Percentiles rank a stretch among this genome's conserved stretches.
Conservation (phyloP, 1,139 yeast genomes). For the Saccharomyces hybrid region DNA sequence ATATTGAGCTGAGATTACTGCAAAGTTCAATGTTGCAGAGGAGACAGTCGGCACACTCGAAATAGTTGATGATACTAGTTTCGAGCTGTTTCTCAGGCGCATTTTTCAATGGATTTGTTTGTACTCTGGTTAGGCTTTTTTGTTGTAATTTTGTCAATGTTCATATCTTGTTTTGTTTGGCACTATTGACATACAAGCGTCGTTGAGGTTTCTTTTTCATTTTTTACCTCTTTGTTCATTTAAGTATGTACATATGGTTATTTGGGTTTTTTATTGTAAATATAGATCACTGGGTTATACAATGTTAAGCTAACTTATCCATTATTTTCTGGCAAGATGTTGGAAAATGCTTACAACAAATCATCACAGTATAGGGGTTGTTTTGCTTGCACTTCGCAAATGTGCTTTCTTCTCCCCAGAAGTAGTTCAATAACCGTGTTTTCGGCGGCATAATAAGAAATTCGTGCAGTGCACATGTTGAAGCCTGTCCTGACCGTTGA, state of each 20-base stretch:
- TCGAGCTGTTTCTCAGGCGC: no score
- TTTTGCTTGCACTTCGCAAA: no score
- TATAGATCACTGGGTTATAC: background rate
- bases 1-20: conserved; percentile 11
- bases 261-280: background rate
- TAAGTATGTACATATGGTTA: background rate
- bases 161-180: background rate
- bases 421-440: no score
- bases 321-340: background rate
- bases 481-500: no score
- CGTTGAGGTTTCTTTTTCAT: background rate
- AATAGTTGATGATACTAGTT: background rate
- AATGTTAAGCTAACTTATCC: background rate
- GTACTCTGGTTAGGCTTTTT: background rate
- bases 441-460: background rate
- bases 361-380: background rate
- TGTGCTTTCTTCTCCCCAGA: no score
- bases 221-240: background rate
- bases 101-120: background rate
- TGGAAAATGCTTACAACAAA: background rate
- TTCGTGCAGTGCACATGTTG: no score
- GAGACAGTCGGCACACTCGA: conserved; percentile 3
- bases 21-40: conserved; percentile 17
- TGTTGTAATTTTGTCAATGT: background rate
- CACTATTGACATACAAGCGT: background rate